These are phyloP conservation scores for Verticillium nubilum DNA, from an alignment of 2,329 filamentous ascomycete genomes.

Conservation along the genomic window DNA sequence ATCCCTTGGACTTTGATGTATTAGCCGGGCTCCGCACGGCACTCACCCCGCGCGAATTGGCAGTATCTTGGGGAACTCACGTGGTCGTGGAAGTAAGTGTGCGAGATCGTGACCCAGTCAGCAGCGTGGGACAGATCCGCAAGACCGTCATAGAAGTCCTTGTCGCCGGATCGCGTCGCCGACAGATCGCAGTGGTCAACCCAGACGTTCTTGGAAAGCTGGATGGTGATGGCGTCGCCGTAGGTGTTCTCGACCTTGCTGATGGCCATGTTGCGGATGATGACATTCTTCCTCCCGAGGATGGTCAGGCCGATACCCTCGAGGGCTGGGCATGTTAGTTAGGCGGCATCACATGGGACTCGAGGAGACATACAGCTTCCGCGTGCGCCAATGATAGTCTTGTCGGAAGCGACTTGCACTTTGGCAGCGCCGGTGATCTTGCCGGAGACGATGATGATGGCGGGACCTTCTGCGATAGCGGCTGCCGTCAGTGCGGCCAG, in stretches of 20 bases:
- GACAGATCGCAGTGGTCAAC: conserved; percentile 59
- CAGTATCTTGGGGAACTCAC: too few species aligned
- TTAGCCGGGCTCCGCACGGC: neutral
- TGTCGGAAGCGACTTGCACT: conserved; percentile 32
- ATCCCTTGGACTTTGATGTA: conserved; percentile 39
- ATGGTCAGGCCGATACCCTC: conserved; percentile 43
- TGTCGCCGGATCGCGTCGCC: conserved; percentile 40
- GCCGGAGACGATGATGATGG: conserved; percentile 28
- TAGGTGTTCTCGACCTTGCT: conserved; percentile 45
- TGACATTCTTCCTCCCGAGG: conserved; percentile 45
- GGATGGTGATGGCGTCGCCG: conserved; percentile 52
- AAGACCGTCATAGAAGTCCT: conserved; percentile 63
- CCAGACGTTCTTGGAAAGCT: conserved; percentile 51
- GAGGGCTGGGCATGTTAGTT: conserved; percentile 9
- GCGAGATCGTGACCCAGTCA: conserved; percentile 47
- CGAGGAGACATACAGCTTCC: conserved; percentile 11
- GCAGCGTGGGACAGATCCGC: conserved; percentile 54
- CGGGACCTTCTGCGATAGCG: conserved; percentile 29
- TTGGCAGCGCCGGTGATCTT: conserved; percentile 28
- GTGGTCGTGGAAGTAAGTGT: conserved; percentile 35
- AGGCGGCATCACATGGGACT: neutral
- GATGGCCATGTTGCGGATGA: conserved; percentile 53
- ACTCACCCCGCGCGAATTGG: too few species aligned
- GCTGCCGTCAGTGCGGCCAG: conserved; percentile 38
- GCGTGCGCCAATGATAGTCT: conserved; percentile 30